phyloP scores from a whole-genome alignment of 371 early-diverging fungal species.

The Circinella umbellata region DNA sequence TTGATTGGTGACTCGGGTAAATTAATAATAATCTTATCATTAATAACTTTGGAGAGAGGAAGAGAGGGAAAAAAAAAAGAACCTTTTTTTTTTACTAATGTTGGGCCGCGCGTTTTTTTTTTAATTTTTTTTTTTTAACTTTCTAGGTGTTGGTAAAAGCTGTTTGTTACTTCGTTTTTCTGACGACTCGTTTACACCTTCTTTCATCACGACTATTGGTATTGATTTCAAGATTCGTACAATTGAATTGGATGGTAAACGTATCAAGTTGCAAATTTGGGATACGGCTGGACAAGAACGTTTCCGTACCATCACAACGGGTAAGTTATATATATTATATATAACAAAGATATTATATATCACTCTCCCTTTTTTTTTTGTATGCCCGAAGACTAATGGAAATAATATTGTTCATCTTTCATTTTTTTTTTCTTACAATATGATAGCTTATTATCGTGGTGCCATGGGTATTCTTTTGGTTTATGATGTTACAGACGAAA shows the following conservation, averaged over 20 bases:
- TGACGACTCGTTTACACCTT: conserved; percentile 99
- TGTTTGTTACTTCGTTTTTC: conserved; percentile 95
- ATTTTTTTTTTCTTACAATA: not conserved
- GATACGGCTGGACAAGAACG: conserved; percentile 99
- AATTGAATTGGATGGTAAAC: conserved; percentile 97
- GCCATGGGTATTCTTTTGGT: conserved; percentile 99
- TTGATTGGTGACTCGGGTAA: conserved; percentile 99
- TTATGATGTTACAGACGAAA: conserved; percentile 98
- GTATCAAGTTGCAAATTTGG: conserved; percentile 99
- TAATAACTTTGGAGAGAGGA: not conserved
- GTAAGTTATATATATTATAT: conserved; percentile 31
- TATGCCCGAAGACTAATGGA: not conserved
- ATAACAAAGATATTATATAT: too few species aligned
- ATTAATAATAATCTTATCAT: not conserved
- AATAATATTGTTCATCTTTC: not conserved
- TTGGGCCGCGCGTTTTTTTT: too few species aligned
- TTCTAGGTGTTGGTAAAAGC: conserved; percentile 96
- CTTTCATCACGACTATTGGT: conserved; percentile 98
- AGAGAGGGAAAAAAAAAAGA: not conserved
- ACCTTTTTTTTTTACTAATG: not conserved
- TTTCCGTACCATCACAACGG: conserved; percentile 99
- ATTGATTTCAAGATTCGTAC: conserved; percentile 99
- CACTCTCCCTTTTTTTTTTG: not conserved
- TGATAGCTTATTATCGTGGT: conserved; percentile 94
- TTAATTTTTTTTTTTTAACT: too few species aligned